Evolutionary conservation across 2,329 filamentous ascomycete species (phyloP), one percentile per base, ranked within the genome.

Genomic region (Lomentospora prolificans): DNA sequence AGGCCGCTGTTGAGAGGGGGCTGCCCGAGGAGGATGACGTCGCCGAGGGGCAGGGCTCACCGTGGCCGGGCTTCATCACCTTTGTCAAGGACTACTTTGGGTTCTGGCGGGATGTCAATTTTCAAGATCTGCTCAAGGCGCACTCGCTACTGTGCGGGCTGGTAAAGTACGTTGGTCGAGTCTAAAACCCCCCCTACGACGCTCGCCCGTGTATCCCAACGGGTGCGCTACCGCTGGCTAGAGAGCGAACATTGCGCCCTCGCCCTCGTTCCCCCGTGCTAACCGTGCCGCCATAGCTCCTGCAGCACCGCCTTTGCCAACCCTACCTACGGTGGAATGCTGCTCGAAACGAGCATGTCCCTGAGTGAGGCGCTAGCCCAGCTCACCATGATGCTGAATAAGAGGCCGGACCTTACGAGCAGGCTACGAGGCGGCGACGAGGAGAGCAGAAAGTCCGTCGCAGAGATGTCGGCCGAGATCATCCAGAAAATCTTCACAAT

Each of bases 401-500:
- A 86, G 60, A 82, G 84, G 55, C 90, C 90, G 0, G 86, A 94
- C 59, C 74, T 96, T 50, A 85, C 87, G 52, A 79, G 82, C 36
- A 79, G 84, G 62, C 72, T 90, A n/a, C 71, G 72, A 60, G 74
- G 80, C 12, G 76, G 76, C 7, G 85, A 84, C 24, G 84, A 85
- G 25, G 83, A 86, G 54, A 81, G 84, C 62, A 82, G 87, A 62
- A 90, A 84, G 66, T 82, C 90, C 1, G 79, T 96, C 41, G 89
- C 92, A 9, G 92, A 96, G 68, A 83, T 86, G 25, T 90, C 90
- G 2, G 90, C 90, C 17, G 92, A 96, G 65, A 87, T 89, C 53
- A 87, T 96, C 58, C 87, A 95, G 59, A 88, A 90, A 66, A 90
- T 91, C 22, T 96, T 96, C 66, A 94, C 89, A 9, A 90, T 89